Evolutionary conservation across 768 basidiomycete species (phyloP).

Genomic region (Phallus indusiatus): DNA sequence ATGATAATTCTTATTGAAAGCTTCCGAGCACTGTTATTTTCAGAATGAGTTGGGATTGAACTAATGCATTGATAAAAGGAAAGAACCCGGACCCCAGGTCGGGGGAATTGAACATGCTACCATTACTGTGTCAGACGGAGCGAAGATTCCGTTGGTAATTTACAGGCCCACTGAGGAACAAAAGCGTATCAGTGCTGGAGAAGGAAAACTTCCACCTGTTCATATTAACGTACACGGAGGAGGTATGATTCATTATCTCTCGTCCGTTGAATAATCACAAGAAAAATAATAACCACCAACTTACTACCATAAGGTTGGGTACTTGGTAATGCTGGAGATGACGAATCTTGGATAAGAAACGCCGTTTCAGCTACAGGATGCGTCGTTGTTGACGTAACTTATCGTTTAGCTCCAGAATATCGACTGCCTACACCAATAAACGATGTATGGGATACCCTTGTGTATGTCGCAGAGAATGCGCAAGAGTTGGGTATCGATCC

Average conservation of each 20-base stretch:
- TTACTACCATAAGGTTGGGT: constrained; percentile 2
- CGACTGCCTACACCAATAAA: constrained; percentile 4
- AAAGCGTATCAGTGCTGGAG: constrained; percentile 4
- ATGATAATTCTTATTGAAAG: not conserved
- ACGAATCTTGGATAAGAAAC: constrained; percentile 6
- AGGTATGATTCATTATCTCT: not conserved
- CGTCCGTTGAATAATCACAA: too few relatives aligned
- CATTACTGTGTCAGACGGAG: constrained; percentile 2
- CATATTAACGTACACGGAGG: constrained; percentile 8
- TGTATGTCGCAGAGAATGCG: constrained; percentile 1
- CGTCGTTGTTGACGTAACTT: constrained; percentile 2
- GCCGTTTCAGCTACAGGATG: constrained; percentile 6
- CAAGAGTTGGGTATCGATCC: not conserved
- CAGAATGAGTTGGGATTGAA: not conserved
- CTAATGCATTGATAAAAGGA: not conserved
- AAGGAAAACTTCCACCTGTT: constrained; percentile 4
- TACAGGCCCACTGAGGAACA: constrained; percentile 8
- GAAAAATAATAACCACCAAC: not conserved
- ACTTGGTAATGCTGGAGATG: constrained; percentile 1
- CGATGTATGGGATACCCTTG: constrained; percentile 5
- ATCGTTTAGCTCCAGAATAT: constrained; percentile 8
- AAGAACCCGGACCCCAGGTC: not conserved
- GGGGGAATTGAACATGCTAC: not conserved
- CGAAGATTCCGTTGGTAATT: constrained; percentile 4
- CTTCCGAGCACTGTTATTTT: not conserved